A percentile compares a stretch with the other conserved stretches of the same genome.
These are phyloP conservation scores for Cornus controversa DNA, from an alignment of 148 eudicot species.

Conservation along the genomic window DNA sequence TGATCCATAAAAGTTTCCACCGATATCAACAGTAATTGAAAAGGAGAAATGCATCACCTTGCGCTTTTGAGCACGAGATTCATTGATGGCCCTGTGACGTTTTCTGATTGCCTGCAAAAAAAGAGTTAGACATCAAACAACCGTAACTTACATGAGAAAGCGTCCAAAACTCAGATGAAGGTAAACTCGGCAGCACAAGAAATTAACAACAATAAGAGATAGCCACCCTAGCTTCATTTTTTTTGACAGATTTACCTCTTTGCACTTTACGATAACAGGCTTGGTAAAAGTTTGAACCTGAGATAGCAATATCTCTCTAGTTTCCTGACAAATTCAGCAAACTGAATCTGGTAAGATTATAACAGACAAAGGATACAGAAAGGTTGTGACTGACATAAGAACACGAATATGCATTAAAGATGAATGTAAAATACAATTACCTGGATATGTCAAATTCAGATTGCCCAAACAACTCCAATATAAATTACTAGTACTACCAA, in stretches of 20 bases:
- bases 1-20: conserved; percentile 4
- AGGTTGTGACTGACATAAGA: neutral
- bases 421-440: neutral
- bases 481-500: neutral
- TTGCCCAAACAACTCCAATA: neutral
- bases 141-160: neutral
- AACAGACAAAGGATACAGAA: neutral
- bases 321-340: conserved; percentile 61
- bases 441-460: neutral
- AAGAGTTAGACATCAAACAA: neutral
- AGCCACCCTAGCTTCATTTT: neutral
- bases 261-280: conserved; percentile 72
- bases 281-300: conserved; percentile 61
- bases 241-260: conserved; percentile 57
- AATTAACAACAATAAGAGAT: neutral
- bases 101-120: conserved; percentile 79
- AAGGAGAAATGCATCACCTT: conserved; percentile 52
- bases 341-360: conserved; percentile 4
- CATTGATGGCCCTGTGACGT: conserved; percentile 91
- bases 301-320: conserved; percentile 73
- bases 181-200: neutral
- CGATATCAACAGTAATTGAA: neutral
- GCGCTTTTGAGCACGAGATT: conserved; percentile 94
- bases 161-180: neutral
- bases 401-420: neutral